Evolutionary conservation across 805 yeast species (phyloP).

Genomic region (Metschnikowia cubensis): DNA sequence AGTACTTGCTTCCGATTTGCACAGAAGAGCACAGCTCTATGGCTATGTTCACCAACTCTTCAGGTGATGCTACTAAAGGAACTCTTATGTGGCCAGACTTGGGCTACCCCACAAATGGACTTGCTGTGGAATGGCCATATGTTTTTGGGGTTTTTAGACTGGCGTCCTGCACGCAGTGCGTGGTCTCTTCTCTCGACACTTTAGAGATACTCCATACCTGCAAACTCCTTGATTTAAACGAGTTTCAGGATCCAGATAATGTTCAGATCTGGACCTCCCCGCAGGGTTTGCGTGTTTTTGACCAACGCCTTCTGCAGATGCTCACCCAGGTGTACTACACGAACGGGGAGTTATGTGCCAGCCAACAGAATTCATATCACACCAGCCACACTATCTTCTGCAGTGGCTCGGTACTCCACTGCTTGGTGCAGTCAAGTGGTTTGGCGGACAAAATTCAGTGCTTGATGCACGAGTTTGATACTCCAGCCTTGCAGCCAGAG

Average conservation of each 20-base stretch:
- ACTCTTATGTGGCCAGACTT: constrained; percentile 35
- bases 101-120: constrained; percentile 35
- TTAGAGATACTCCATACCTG: constrained; percentile 17
- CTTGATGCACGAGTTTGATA: background rate
- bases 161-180: constrained; percentile 11
- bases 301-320: constrained; percentile 10
- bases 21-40: constrained; percentile 32
- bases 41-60: constrained; percentile 37
- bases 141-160: constrained; percentile 27
- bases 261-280: background rate
- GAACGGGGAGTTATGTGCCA: background rate
- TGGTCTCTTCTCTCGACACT: constrained; percentile 24
- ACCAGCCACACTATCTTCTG: constrained; percentile 6
- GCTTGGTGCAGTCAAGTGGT: background rate
- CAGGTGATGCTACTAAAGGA: constrained; percentile 41
- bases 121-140: constrained; percentile 36
- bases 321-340: constrained; percentile 3
- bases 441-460: background rate
- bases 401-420: constrained; percentile 4
- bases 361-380: constrained; percentile 5
- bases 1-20: constrained; percentile 31
- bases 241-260: background rate
- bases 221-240: background rate
- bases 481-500: background rate
- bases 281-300: constrained; percentile 6